Percentiles rank a stretch among this genome's conserved stretches.
Evolutionary conservation across 176 grass and related monocot genomes (phyloP).

Genomic region (Tillandsia leiboldiana): DNA sequence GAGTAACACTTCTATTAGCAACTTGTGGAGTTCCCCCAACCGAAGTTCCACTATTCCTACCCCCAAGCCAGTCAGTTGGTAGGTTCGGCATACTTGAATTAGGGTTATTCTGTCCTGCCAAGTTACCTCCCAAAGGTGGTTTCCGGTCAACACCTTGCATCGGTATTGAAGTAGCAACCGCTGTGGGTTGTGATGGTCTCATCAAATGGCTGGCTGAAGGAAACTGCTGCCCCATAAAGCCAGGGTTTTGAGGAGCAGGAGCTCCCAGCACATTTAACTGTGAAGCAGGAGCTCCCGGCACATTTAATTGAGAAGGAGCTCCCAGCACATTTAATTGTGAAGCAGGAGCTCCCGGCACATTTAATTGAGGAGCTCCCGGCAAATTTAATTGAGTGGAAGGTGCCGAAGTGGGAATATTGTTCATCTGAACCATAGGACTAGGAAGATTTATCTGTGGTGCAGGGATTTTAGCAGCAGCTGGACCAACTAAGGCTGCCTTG

Average conservation of each 20-base stretch:
- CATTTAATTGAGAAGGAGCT: slow-evolving; percentile 16
- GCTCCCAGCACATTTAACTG: slow-evolving; percentile 20
- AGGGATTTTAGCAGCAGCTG: slow-evolving; percentile 78
- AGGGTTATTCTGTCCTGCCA: slow-evolving; percentile 27
- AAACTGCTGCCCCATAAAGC: slow-evolving; percentile 25
- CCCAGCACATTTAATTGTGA: slow-evolving; percentile 23
- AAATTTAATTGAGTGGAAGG: slow-evolving; percentile 27
- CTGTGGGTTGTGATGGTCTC: slow-evolving; percentile 40
- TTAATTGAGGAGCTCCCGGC: slow-evolving; percentile 10
- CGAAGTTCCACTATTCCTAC: slow-evolving; percentile 47
- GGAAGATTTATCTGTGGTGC: slow-evolving; percentile 61
- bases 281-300: slow-evolving; percentile 2
- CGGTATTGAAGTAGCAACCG: slow-evolving; percentile 26
- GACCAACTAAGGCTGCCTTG: slow-evolving; percentile 65
- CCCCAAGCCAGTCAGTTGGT: slow-evolving; percentile 82
- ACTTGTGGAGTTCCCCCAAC: slow-evolving; percentile 40
- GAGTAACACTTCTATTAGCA: slow-evolving; percentile 37
- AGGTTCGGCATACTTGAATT: slow-evolving; percentile 38
- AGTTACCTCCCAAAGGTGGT: slow-evolving; percentile 27
- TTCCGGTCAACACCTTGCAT: slow-evolving; percentile 36
- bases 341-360: neutral
- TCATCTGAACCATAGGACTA: slow-evolving; percentile 15
- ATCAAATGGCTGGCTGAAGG: slow-evolving; percentile 24
- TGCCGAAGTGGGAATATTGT: slow-evolving; percentile 8
- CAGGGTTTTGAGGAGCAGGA: slow-evolving; percentile 46